These are phyloP conservation scores for Neurospora hispaniola DNA, from an alignment of 495 filamentous ascomycete genomes.

Conservation along the genomic window DNA sequence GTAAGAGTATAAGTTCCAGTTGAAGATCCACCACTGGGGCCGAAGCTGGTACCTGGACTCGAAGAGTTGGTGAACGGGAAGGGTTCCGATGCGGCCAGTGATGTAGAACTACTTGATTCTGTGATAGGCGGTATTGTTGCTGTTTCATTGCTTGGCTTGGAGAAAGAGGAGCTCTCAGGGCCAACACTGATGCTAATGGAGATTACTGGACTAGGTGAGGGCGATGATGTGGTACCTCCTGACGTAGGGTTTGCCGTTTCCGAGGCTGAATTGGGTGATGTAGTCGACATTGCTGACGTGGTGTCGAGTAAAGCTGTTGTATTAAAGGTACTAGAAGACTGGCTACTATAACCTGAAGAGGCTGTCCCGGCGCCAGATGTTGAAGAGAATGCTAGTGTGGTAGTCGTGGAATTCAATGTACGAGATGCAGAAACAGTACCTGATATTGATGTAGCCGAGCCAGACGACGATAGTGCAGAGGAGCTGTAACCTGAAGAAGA, in stretches of 20 bases:
- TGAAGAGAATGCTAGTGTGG: neutral
- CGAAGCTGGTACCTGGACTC: neutral
- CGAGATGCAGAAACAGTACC: neutral
- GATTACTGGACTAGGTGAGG: neutral
- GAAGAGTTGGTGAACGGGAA: neutral
- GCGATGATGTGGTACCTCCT: neutral
- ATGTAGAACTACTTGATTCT: neutral
- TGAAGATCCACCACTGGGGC: neutral
- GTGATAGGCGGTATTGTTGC: neutral
- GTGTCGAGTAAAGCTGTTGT: neutral
- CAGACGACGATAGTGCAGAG: neutral
- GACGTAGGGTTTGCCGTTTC: neutral
- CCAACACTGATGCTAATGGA: neutral
- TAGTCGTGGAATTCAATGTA: neutral
- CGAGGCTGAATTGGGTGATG: neutral
- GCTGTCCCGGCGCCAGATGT: neutral
- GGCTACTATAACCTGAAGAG: slow-evolving; percentile 1
- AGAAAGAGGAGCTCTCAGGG: neutral
- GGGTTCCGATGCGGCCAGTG: neutral
- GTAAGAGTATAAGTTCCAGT: neutral
- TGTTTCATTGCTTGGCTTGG: neutral
- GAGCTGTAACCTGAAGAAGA: neutral
- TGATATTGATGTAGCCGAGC: neutral
- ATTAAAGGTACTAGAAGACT: neutral
- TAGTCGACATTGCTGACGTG: neutral